Base-by-base conservation (phyloP, 2,329 filamentous ascomycete species). In the Plectosphaerella plurivora region DNA sequence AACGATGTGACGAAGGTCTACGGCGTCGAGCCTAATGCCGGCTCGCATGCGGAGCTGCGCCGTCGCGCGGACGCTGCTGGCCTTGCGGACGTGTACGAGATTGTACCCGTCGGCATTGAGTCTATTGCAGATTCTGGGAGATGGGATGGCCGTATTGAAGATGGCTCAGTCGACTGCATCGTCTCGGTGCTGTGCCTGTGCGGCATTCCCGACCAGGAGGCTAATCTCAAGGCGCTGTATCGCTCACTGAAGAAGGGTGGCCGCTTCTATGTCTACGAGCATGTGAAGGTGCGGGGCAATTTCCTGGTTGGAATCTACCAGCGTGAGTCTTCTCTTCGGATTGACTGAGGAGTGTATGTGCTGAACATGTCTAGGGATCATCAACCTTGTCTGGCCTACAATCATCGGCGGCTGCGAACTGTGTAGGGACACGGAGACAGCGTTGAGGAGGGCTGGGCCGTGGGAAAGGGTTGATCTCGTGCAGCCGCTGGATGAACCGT, bases 31-130 rank as follows among this genome's bases (percentile, higher is more conserved):
- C 85, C 85, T 3, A 87, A 86, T 62, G 51, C 63, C 0, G 73
- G 71, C 36, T 78, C 81, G 51, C 79, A 84, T 57, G 63, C 63
- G 0, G 65, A 65, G 5, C 68, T 88, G 49, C 66, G 70, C 1
- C 61, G 64, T 39, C 74, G 73, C 20, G 73, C 85, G 4, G 61
- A 66, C 11, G 72, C 74, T 1, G 74, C 80, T 1, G 82, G 81
- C 0, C 66, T 88, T 3, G 70, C 74, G 7, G 79, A 71, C 49
- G 66, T 78, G 8, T 88, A 88, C 63, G 76, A 83, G 61, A 76
- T 87, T 52, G 74, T 86, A 10, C 82, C 83, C 2, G 74, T 81
- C 5, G 85, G 84, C 3, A 81, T 87, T 45, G 77, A 88, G 66
- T 75, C 80, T 50, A 68, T 87, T 51, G 60, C 68, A 55, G 61